Base-by-base conservation (phyloP, 371 early-diverging fungal genomes). In the Mucor plumbeus region DNA sequence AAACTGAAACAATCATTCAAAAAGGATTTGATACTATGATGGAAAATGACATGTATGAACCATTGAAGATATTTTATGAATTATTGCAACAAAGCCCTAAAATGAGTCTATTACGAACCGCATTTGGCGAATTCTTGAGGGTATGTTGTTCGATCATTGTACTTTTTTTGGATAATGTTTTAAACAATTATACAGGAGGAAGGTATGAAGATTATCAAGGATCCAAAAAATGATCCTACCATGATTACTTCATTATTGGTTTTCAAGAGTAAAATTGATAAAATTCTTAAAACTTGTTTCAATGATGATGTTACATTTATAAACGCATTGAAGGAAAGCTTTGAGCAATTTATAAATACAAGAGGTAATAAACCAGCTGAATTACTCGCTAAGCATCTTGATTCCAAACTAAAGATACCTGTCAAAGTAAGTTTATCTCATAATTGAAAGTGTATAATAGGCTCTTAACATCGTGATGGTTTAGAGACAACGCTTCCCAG, bases 291-390 rank as follows among this genome's bases (percentile, higher is more conserved):
- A 26, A 65, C 73, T 4, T 79, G 92, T 26, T 97, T 97, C 74
- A 69, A 78, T 10, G 75, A 71, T 48, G 86, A 88, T 67, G 75
- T 81, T 1, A 65, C 62, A 21, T 92, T 97, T 67, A 68, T 75
- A 3, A 78, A 93, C 15, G 79, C 92, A 0, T 62, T 93, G 53
- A 92, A 93, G 59, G 93, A 94, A 68, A 87, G 93, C 33, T 97
- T 98, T 75, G 96, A 94, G 64, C 73, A 76, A 3, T 95, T 95
- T 67, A 88, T 99, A 64, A 96, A 96, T 66, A 79, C 90, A 19
- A 80, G 95, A 54, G 86, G 88, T 40, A 92, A 89, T 75, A 92
- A 91, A 72, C 95, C 96, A 7, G 95, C 97, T 4, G 96, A 97
- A 78, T 69, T 95, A 43, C 83, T 98, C 58, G 95, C 96, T 39